A percentile compares a stretch with the other conserved stretches of the same genome.
These are phyloP conservation scores for Globisporangium sylvaticum DNA, from an alignment of 352 stramenopile genomes.

Conservation along the genomic window DNA sequence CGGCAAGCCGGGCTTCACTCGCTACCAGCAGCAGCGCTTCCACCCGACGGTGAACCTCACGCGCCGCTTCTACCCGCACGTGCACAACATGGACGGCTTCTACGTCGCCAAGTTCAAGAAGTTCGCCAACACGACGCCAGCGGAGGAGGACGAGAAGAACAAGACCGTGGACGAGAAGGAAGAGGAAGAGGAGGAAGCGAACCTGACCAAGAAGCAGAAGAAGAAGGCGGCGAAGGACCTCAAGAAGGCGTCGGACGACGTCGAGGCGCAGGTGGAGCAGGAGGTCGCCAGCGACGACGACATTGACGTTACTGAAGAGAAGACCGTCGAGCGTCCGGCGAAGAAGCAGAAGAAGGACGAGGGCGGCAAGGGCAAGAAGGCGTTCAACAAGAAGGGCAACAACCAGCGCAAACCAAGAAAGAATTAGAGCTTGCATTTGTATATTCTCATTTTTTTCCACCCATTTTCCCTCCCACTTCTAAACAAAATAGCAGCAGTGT, in stretches of 20 bases:
- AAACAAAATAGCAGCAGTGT: not conserved
- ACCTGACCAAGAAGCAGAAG: constrained; percentile 78
- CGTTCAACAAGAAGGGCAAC: constrained; percentile 22
- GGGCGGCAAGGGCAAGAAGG: constrained; percentile 36
- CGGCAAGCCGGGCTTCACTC: constrained; percentile 90
- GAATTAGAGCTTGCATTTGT: constrained; percentile 32
- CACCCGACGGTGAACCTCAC: constrained; percentile 95
- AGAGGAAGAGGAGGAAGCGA: constrained; percentile 65
- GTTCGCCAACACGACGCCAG: constrained; percentile 91
- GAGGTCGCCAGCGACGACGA: constrained; percentile 53
- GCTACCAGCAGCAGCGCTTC: constrained; percentile 97
- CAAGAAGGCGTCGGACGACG: constrained; percentile 69
- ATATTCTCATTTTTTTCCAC: constrained; percentile 1
- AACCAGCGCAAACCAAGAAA: constrained; percentile 39
- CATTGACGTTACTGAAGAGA: constrained; percentile 24
- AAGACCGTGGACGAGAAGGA: constrained; percentile 70
- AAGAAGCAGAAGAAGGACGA: constrained; percentile 50
- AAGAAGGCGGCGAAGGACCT: constrained; percentile 72
- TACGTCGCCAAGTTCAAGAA: constrained; percentile 99
- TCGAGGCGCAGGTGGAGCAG: constrained; percentile 59
- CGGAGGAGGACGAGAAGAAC: constrained; percentile 73
- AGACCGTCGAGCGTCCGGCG: constrained; percentile 27
- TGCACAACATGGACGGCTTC: constrained; percentile 99
- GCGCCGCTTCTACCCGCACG: constrained; percentile 98
- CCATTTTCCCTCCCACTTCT: not conserved